Evolutionary conservation across 192 early-diverging fungal genomes (phyloP).

Genomic region (Coemansia asiatica): DNA sequence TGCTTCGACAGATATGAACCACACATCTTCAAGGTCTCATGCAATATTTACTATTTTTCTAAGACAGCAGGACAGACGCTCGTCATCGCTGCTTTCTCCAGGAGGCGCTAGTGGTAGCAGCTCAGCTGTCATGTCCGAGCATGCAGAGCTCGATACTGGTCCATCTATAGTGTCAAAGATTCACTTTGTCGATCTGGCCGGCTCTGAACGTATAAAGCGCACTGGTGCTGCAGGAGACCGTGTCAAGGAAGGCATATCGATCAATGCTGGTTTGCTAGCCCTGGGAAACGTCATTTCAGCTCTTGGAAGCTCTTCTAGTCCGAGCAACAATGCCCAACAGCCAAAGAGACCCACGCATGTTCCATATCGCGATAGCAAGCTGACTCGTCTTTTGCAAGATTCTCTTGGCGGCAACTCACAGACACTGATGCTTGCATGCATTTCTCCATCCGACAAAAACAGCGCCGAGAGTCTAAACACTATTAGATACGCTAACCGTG

Average conservation of each 20-base stretch:
- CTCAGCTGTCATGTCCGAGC: not conserved
- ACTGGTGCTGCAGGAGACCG: conserved; percentile 94
- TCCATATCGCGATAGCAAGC: conserved; percentile 96
- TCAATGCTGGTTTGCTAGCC: conserved; percentile 93
- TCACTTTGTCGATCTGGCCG: conserved; percentile 98
- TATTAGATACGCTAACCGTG: conserved; percentile 93
- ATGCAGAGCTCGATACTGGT: conserved; percentile 18
- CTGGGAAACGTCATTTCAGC: conserved; percentile 98
- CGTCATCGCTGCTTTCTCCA: not conserved
- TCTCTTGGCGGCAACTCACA: conserved; percentile 93
- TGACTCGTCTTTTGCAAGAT: conserved; percentile 95
- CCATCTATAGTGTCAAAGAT: conserved; percentile 77
- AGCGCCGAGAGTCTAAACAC: conserved; percentile 93
- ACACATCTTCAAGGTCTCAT: conserved; percentile 89
- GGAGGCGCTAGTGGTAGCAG: not conserved
- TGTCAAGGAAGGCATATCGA: conserved; percentile 94
- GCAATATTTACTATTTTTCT: conserved; percentile 92
- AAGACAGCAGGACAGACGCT: conserved; percentile 74
- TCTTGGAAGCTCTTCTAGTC: conserved; percentile 65
- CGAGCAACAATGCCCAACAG: conserved; percentile 3
- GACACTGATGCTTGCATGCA: conserved; percentile 96
- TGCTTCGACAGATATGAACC: conserved; percentile 97
- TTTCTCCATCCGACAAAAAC: conserved; percentile 84
- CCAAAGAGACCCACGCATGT: conserved; percentile 68
- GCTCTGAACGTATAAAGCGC: conserved; percentile 92